Evolutionary conservation across 495 filamentous ascomycete species (phyloP).

Genomic region (Xanthoparmelia taractica): DNA sequence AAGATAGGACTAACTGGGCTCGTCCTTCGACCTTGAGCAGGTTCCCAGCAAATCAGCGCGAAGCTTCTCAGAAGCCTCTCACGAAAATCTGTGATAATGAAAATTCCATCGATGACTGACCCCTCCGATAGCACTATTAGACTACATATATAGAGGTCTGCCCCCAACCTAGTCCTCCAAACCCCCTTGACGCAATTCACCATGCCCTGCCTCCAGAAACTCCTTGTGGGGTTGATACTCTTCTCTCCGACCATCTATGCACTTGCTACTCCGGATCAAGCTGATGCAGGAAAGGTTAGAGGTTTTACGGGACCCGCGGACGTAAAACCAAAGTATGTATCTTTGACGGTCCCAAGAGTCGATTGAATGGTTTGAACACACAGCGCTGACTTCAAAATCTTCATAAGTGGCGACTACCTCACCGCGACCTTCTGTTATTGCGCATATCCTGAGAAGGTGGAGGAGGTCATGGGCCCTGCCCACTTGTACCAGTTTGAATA

Average conservation of each 20-base stretch:
- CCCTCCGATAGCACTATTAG: not conserved
- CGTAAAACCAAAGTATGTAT: not conserved
- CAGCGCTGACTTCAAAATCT: not conserved
- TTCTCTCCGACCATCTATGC: not conserved
- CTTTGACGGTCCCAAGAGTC: not conserved
- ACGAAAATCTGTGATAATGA: no score
- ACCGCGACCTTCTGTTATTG: not conserved
- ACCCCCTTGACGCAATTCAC: not conserved
- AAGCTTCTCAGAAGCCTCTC: not conserved
- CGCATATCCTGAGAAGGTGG: not conserved
- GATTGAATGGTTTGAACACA: not conserved
- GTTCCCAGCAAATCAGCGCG: not conserved
- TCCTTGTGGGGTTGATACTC: not conserved
- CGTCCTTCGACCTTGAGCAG: not conserved
- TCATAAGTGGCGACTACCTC: constrained; percentile 1
- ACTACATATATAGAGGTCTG: not conserved
- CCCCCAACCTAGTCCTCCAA: not conserved
- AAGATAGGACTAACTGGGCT: not conserved
- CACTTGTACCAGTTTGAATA: not conserved
- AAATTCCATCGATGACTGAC: not conserved
- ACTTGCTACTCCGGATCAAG: not conserved
- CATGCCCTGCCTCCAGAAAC: not conserved
- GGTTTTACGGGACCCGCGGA: not conserved
- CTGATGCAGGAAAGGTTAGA: not conserved
- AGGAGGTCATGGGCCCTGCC: not conserved